Evolutionary conservation across 1,139 yeast genomes (phyloP), one percentile per base, ranked within the genome.

Genomic region (Taiozyma sp.): DNA sequence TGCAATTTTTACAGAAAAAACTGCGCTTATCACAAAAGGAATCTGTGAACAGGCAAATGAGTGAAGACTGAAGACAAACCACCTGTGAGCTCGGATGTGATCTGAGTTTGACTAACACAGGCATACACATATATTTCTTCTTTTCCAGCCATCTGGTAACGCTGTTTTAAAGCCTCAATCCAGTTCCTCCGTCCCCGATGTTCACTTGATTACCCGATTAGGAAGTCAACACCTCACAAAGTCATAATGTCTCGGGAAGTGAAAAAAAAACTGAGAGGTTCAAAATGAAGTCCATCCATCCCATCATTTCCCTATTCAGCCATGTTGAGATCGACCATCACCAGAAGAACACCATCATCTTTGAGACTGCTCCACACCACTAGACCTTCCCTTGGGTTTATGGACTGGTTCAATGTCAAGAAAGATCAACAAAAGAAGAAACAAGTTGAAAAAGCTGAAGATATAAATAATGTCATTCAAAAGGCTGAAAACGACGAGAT

Each of bases 331-430:
- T n/a, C 40, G 8, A 24, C 22, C 12, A 41, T 38, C 41, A 13
- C 24, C 9, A 16, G n/a, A 8, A 36, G 8, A 10, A 14, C 44
- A 16, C 10, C 23, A 9, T 12, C 23, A 9, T 12, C 16, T 10
- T 16, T 23, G 40, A 46, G 48, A 46, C 47, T 51, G 1, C 41
- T 65, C n/a, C 68, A 65, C 47, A 58, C 63, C 4, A 53, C 65
- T 1, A 51, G 59, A 29, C 56, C 54, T 4, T 48, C 52, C n/a
- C 48, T 51, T n/a, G 70, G 70, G 27, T 66, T 70, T 54, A 61
- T 70, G 64, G 69, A 70, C 44, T 71, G 75, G 75, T 67, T 71
- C 51, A 64, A 60, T 47, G 54, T 56, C 43, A 64, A 60, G 52
- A 58, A 61, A 49, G 43, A 44, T 5, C 47, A 50, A 43, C 45